Percentiles rank a stretch among this genome's conserved stretches.
Evolutionary conservation across 2,329 filamentous ascomycete genomes (phyloP).

Genomic region (Aureobasidium uvarum): DNA sequence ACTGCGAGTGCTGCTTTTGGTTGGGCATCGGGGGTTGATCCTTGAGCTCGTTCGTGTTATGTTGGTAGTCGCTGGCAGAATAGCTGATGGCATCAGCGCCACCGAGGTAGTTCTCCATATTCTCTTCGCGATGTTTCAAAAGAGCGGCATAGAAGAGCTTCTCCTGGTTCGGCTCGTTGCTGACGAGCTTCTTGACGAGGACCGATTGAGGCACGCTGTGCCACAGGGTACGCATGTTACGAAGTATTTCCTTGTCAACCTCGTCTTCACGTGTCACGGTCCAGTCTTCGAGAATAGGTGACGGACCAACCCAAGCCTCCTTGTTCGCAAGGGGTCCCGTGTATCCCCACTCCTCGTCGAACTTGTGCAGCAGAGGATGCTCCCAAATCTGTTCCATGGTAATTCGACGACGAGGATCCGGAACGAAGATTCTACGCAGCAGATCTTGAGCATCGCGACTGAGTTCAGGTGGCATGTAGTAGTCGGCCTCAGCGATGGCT

Average conservation of each 20-base stretch:
- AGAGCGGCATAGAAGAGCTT: conserved; percentile 91
- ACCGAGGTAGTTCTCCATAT: conserved; percentile 79
- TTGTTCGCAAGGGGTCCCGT: conserved; percentile 55
- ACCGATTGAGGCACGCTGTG: conserved; percentile 75
- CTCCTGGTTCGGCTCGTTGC: conserved; percentile 69
- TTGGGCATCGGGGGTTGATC: conserved; percentile 41
- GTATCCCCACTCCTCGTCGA: conserved; percentile 67
- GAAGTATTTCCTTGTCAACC: conserved; percentile 76
- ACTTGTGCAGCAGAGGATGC: conserved; percentile 83
- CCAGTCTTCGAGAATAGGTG: conserved; percentile 60
- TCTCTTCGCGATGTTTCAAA: conserved; percentile 75
- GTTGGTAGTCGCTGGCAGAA: conserved; percentile 88
- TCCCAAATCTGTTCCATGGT: conserved; percentile 77
- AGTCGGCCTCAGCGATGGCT: conserved; percentile 51
- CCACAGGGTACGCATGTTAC: conserved; percentile 88
- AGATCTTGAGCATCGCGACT: conserved; percentile 71
- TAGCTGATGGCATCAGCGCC: conserved; percentile 66
- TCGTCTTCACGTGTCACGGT: conserved; percentile 61
- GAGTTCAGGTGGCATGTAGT: conserved; percentile 51
- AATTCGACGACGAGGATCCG: conserved; percentile 76
- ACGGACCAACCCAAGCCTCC: conserved; percentile 52
- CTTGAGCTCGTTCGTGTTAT: conserved; percentile 50
- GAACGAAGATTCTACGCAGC: conserved; percentile 73
- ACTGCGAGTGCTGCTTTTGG: conserved; percentile 47
- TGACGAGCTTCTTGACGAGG: conserved; percentile 65